These are phyloP conservation scores for Leccinum pellstonianum DNA, from an alignment of 768 basidiomycete species.

Conservation along the genomic window DNA sequence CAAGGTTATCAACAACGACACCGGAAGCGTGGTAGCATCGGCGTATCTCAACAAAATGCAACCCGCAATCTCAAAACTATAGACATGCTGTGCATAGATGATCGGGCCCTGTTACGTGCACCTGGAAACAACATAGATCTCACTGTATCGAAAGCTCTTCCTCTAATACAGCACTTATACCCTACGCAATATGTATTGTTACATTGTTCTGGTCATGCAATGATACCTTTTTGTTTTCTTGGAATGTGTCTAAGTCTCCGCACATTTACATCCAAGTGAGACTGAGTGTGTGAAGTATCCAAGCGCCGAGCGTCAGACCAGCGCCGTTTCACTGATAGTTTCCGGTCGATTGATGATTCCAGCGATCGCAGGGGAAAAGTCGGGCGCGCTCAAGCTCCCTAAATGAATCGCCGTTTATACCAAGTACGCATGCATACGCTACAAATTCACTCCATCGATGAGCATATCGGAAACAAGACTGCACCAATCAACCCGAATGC, in stretches of 20 bases:
- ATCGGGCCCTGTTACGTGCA: constrained; percentile 3
- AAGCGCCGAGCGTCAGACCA: not conserved
- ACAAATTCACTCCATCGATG: constrained; percentile 2
- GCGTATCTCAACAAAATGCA: constrained; percentile 76
- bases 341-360: not conserved
- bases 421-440: not conserved
- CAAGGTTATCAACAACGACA: constrained; percentile 59
- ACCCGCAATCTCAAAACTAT: constrained; percentile 51
- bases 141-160: constrained; percentile 22
- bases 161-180: constrained; percentile 21
- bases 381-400: not conserved
- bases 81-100: constrained; percentile 13
- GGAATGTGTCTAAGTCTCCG: not conserved
- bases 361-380: not conserved
- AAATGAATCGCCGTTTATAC: not conserved
- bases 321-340: not conserved
- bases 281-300: not conserved
- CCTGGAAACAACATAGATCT: constrained; percentile 19
- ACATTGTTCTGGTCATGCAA: constrained; percentile 1
- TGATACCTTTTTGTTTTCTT: constrained; percentile 12
- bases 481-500: not conserved
- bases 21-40: constrained; percentile 60
- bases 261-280: not conserved
- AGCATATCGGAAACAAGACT: not conserved
- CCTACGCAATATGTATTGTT: constrained; percentile 24